phyloP scores from a whole-genome alignment of 352 stramenopile species.

The Pythium insidiosum region DNA sequence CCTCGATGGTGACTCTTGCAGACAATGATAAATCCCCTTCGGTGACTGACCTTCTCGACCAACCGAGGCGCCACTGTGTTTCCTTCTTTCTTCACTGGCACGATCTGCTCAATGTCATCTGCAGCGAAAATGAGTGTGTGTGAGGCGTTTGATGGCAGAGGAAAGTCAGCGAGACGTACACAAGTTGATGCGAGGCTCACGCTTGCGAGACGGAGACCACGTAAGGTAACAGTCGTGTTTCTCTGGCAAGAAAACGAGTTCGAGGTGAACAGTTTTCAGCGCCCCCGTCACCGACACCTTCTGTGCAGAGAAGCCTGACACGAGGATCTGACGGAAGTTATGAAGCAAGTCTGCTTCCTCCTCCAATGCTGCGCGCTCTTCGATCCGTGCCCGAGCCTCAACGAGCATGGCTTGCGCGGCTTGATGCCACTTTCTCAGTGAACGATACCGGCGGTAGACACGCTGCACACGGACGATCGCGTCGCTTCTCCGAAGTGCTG shows the following conservation, averaged over 20 bases:
- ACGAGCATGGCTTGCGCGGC: conserved; percentile 28
- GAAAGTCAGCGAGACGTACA: conserved; percentile 25
- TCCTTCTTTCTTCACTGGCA: conserved; percentile 38
- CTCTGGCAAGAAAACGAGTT: conserved; percentile 32
- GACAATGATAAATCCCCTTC: conserved; percentile 51
- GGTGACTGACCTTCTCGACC: conserved; percentile 55
- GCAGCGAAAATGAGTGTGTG: conserved; percentile 1
- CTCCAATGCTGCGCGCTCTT: conserved; percentile 11
- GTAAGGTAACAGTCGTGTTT: conserved; percentile 57
- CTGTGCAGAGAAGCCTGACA: conserved; percentile 42
- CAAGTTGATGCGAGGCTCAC: conserved; percentile 42
- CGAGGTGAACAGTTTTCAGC: conserved; percentile 58
- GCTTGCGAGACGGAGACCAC: conserved; percentile 68
- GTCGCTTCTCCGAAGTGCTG: conserved; percentile 1
- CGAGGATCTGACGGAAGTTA: conserved; percentile 45
- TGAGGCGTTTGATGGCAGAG: background rate
- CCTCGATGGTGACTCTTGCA: conserved; percentile 58
- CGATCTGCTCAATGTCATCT: conserved; percentile 60
- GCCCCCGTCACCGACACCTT: conserved; percentile 63
- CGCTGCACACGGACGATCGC: conserved; percentile 10
- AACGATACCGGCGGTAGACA: conserved; percentile 35
- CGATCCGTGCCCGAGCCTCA: conserved; percentile 25
- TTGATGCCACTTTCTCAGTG: conserved; percentile 31
- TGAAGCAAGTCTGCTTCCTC: conserved; percentile 36
- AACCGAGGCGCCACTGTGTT: conserved; percentile 40